phyloP scores from a whole-genome alignment of 2,329 filamentous ascomycete genomes.

The Cladosporium sp. region DNA sequence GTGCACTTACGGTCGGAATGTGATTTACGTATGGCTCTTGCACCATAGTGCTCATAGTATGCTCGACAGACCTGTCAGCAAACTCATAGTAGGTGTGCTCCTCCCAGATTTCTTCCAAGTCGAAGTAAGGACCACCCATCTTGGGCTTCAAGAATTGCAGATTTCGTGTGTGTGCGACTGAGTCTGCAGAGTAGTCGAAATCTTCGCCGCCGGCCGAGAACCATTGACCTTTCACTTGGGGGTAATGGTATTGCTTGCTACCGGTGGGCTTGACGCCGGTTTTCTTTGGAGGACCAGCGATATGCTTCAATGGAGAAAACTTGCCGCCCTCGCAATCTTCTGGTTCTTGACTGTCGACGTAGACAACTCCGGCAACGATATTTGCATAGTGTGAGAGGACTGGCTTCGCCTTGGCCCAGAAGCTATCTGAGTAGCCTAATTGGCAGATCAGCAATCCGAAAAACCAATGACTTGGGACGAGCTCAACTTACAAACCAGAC shows the following conservation, averaged over 20 bases:
- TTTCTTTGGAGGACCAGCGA: constrained; percentile 18
- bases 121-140: constrained; percentile 63
- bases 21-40: constrained; percentile 76
- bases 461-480: neutral
- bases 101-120: constrained; percentile 74
- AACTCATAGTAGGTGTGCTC: constrained; percentile 73
- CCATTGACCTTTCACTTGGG: constrained; percentile 40
- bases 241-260: constrained; percentile 40
- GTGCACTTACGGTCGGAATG: constrained; percentile 53
- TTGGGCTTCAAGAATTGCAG: constrained; percentile 61
- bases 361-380: constrained; percentile 33
- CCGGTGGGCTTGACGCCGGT: constrained; percentile 16
- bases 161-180: constrained; percentile 62
- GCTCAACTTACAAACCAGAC: constrained; percentile 29
- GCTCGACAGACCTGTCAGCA: constrained; percentile 60
- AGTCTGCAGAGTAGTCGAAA: constrained; percentile 53
- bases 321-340: constrained; percentile 17
- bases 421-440: neutral
- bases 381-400: constrained; percentile 14
- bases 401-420: neutral
- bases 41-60: constrained; percentile 80
- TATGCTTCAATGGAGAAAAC: constrained; percentile 25
- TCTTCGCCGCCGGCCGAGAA: constrained; percentile 30
- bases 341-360: constrained; percentile 20
- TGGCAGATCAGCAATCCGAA: constrained; percentile 12